These are phyloP conservation scores for Populus euphratica DNA, from an alignment of 345 rosid species.

Conservation along the genomic window DNA sequence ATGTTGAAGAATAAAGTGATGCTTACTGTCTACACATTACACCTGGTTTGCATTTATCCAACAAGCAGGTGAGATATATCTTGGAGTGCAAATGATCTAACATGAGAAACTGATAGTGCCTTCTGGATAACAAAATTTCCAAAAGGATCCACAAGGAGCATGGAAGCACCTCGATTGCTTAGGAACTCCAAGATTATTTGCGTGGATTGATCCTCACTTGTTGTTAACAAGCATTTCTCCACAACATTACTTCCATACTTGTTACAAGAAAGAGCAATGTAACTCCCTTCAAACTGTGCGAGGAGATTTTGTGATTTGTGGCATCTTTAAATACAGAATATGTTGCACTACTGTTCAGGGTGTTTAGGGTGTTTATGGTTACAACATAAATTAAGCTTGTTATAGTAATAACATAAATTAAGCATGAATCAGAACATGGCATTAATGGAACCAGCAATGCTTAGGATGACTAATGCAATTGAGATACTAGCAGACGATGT, in stretches of 20 bases:
- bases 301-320: conserved; percentile 34
- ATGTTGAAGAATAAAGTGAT: not conserved
- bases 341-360: conserved; percentile 45
- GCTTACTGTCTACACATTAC: no score
- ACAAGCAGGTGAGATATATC: not conserved
- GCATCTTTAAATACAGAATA: conserved; percentile 35
- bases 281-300: conserved; percentile 43
- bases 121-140: conserved; percentile 74
- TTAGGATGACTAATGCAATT: no score
- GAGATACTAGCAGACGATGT: no score
- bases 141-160: conserved; percentile 49
- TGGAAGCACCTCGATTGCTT: conserved; percentile 22
- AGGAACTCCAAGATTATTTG: conserved; percentile 58
- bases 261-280: conserved; percentile 45
- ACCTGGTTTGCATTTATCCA: not conserved
- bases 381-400: no score
- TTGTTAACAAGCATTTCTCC: conserved; percentile 50
- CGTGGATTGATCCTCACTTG: conserved; percentile 22
- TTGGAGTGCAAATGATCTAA: conserved; percentile 16
- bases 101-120: conserved; percentile 54
- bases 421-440: no score
- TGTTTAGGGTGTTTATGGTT: no score
- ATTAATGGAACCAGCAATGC: no score
- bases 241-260: conserved; percentile 83
- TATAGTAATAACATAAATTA: no score